phyloP scores from a whole-genome alignment of 148 eudicot genomes.

The Cornus suecica region DNA sequence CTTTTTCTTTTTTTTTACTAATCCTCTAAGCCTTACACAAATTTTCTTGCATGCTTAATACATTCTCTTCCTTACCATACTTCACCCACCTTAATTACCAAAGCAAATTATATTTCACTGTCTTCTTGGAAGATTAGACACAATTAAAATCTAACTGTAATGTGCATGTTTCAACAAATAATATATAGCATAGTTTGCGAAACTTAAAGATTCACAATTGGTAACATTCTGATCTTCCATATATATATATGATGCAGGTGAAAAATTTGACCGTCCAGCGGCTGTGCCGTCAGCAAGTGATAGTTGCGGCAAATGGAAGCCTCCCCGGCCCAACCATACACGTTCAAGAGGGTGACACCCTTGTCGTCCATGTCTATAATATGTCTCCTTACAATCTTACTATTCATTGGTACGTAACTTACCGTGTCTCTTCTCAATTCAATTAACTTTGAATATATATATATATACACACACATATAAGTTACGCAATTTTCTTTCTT shows the following conservation, averaged over 20 bases:
- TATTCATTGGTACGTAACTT: conserved; percentile 50
- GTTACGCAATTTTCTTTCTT: too few relatives aligned
- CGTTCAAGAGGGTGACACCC: conserved; percentile 52
- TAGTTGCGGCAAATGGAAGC: conserved; percentile 48
- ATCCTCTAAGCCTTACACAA: too few relatives aligned
- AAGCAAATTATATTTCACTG: not conserved
- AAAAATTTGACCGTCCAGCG: conserved; percentile 32
- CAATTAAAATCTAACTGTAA: not conserved
- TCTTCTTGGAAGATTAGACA: not conserved
- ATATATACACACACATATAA: not conserved
- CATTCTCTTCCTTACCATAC: not conserved
- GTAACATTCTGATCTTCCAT: not conserved
- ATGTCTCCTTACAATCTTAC: conserved; percentile 52
- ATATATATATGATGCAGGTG: conserved; percentile 26
- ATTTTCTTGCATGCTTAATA: not conserved
- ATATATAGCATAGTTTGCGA: not conserved
- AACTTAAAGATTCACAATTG: not conserved
- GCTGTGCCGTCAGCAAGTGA: conserved; percentile 36
- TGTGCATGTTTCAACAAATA: not conserved
- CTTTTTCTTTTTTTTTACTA: too few relatives aligned
- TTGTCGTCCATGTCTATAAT: conserved; percentile 54
- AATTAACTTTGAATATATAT: not conserved
- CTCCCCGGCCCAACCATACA: conserved; percentile 53
- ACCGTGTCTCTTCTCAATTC: not conserved
- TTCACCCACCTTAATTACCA: not conserved